These are phyloP conservation scores for Pichia ethanolica DNA, from an alignment of 805 yeast species.

Conservation along the genomic window DNA sequence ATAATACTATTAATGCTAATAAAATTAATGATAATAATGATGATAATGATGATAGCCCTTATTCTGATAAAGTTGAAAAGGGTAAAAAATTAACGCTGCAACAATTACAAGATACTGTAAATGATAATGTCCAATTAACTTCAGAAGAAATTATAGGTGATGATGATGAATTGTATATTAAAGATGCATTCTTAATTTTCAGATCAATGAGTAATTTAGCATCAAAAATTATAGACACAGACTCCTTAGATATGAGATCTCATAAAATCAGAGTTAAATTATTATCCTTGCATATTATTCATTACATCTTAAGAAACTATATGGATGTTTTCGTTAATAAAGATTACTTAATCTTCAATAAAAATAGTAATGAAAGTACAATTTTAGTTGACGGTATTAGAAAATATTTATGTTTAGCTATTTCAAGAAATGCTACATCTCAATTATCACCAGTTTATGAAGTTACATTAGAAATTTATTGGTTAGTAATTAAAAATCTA, in stretches of 20 bases:
- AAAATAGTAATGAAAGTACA: conserved; percentile 45
- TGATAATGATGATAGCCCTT: too few relatives aligned
- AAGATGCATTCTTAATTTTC: conserved; percentile 88
- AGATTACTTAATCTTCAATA: conserved; percentile 44
- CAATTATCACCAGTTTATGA: conserved; percentile 89
- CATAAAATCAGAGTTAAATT: conserved; percentile 90
- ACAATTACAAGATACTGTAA: conserved; percentile 47
- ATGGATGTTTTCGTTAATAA: conserved; percentile 69
- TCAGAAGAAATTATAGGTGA: conserved; percentile 37
- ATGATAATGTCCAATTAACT: conserved; percentile 46
- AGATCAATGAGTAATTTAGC: conserved; percentile 94
- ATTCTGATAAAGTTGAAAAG: neutral
- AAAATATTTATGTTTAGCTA: conserved; percentile 73
- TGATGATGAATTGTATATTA: conserved; percentile 64
- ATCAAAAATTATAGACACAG: conserved; percentile 72
- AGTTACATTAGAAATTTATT: conserved; percentile 84
- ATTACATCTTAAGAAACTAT: conserved; percentile 77
- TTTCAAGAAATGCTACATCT: conserved; percentile 89
- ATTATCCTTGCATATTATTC: conserved; percentile 79
- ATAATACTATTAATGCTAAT: too few relatives aligned
- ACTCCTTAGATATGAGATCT: conserved; percentile 75
- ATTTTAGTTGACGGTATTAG: conserved; percentile 72
- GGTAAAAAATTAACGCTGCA: conserved; percentile 41
- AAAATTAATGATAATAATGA: too few relatives aligned
- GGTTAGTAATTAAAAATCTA: conserved; percentile 77